Base-by-base conservation (phyloP, 1,284 basidiomycete genomes). In the Pisolithus thermaeus region DNA sequence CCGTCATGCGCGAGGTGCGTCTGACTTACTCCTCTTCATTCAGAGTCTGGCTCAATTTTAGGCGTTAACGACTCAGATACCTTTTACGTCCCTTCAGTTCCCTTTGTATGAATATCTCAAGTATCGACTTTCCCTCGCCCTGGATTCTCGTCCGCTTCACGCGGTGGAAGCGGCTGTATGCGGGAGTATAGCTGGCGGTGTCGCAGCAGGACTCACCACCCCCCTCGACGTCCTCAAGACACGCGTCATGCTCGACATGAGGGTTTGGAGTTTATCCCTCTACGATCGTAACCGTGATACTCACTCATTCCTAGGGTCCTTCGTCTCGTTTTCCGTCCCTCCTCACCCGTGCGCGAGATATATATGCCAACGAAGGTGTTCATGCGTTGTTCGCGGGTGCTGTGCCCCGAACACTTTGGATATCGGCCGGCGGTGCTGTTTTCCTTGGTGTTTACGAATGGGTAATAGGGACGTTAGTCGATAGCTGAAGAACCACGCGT, bases 171-270 rank as follows among this genome's bases (percentile, higher is more conserved):
- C 94, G 0, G 96, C 94, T 0, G 62, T 88, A 2, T 98, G 96
- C 59, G 97, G 97, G 3, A 92, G 87, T 61, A 73, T 97, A 40
- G 90, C 97, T 0, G 97, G 97, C 12, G 93, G 89, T 0, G 76
- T 91, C 16, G 93, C 95, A 3, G 96, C 95, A 0, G 90, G 88
- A 0, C 61, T 89, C 38, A 99, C 97, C 0, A 99, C 97, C 0
- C 97, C 97, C 0, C 73, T 99, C 18, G 97, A 99, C 62, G 97
- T 99, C 3, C 80, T 97, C 52, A 99, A 99, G 70, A 99, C 96
- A 2, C 80, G 97, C 14, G 90, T 98, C 48, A 99, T 99, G 97
- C 79, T 99, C 11, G 92, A 97, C 62, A 75, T 87, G 50, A 76
- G 83, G 59, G 91, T 92, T 61, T 50, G 81, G 65, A 20, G 9